Conservation (phyloP, 225 moss, liverwort and hornwort genomes). For the Neckera pumila region DNA sequence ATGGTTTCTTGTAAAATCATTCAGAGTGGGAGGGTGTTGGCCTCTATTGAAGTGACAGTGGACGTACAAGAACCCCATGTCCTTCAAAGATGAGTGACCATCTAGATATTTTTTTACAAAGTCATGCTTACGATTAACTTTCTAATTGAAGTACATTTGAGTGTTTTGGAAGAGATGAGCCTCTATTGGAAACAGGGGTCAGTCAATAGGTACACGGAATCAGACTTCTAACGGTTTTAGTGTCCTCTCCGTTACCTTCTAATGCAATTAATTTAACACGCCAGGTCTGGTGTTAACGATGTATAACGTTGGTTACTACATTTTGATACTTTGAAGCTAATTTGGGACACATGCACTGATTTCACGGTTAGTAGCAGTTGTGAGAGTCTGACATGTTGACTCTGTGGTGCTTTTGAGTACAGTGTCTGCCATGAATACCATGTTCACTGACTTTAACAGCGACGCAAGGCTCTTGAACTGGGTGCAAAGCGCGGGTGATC, state of each 20-base stretch:
- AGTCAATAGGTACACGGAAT: neutral
- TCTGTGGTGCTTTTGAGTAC: constrained; percentile 1
- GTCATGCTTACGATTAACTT: neutral
- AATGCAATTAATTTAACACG: neutral
- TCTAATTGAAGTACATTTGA: neutral
- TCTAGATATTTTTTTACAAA: neutral
- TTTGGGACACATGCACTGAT: neutral
- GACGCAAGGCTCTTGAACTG: constrained; percentile 28
- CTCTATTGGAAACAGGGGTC: neutral
- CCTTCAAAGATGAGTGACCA: neutral
- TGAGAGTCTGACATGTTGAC: neutral
- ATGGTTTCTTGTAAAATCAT: neutral
- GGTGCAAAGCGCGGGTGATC: constrained; percentile 50
- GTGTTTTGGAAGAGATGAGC: neutral
- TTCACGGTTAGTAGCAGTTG: neutral
- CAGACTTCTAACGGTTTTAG: neutral
- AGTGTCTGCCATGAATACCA: constrained; percentile 28
- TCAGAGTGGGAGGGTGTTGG: neutral
- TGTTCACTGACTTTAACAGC: constrained; percentile 21
- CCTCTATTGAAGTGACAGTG: neutral
- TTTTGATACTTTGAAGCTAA: neutral
- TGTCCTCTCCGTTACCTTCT: neutral
- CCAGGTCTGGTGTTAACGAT: neutral
- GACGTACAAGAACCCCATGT: neutral
- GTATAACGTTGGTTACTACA: neutral